Conservation (phyloP, 192 early-diverging fungal species). For the Chytriomyces confervae region DNA sequence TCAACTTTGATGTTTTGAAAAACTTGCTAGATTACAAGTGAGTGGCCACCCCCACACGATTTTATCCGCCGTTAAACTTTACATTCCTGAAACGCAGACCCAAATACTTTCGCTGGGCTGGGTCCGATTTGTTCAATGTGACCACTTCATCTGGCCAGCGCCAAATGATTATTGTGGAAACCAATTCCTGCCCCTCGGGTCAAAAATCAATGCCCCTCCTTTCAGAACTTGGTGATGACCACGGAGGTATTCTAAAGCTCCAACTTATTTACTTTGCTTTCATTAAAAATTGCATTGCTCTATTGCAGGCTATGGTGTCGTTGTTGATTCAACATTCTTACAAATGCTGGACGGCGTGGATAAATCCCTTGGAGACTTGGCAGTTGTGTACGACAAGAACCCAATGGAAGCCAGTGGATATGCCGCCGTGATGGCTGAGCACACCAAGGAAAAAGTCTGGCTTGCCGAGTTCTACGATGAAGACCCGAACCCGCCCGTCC, state of each 20-base stretch:
- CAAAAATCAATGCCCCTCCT: conserved; percentile 93
- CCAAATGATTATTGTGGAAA: conserved; percentile 93
- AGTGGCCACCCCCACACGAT: background rate
- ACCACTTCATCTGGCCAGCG: conserved; percentile 81
- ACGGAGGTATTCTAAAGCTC: conserved; percentile 58
- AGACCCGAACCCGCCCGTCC: conserved; percentile 76
- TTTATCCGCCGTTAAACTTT: background rate
- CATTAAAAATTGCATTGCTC: conserved; percentile 67
- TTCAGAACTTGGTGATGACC: conserved; percentile 73
- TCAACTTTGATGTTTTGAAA: conserved; percentile 66
- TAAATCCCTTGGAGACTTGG: conserved; percentile 70
- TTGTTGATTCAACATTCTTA: conserved; percentile 79
- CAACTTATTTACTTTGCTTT: conserved; percentile 66
- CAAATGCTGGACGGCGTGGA: conserved; percentile 71
- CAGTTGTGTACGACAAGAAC: conserved; percentile 88
- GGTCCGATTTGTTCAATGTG: conserved; percentile 80
- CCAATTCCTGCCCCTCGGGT: conserved; percentile 88
- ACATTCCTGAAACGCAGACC: conserved; percentile 41
- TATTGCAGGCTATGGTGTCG: conserved; percentile 86
- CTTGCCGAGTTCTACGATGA: conserved; percentile 74
- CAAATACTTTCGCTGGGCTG: conserved; percentile 86
- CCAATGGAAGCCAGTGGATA: conserved; percentile 86
- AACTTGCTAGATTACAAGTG: conserved; percentile 58
- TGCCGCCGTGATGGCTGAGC: conserved; percentile 79
- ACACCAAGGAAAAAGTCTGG: conserved; percentile 78